These are phyloP conservation scores for Diaporthe sp. DNA, from an alignment of 2,329 filamentous ascomycete genomes.

Conservation along the genomic window DNA sequence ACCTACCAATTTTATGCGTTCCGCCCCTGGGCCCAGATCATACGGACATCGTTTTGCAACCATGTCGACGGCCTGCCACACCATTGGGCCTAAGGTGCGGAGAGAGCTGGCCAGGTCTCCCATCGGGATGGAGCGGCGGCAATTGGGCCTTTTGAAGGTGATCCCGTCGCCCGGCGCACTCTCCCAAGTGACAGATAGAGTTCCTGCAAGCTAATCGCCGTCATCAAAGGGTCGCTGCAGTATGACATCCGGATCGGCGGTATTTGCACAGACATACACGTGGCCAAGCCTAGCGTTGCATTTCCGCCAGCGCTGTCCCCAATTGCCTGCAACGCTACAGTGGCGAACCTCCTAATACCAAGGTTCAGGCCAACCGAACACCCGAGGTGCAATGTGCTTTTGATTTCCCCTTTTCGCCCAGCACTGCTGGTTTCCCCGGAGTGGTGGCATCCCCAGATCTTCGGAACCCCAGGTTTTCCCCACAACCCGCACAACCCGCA, in stretches of 20 bases:
- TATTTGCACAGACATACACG: conserved; percentile 3
- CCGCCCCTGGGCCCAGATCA: conserved; percentile 9
- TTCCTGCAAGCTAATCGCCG: not conserved
- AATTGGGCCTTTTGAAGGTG: not conserved
- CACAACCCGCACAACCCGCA: conserved; percentile 23
- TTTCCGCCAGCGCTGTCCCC: not conserved
- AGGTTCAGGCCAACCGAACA: not conserved
- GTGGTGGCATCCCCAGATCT: not conserved
- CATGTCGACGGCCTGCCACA: conserved; percentile 14
- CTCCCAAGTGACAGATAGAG: not conserved
- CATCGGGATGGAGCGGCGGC: conserved; percentile 14
- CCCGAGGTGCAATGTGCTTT: not conserved
- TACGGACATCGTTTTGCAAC: conserved; percentile 1
- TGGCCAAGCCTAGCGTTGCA: not conserved
- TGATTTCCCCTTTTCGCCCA: not conserved
- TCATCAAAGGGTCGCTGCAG: not conserved
- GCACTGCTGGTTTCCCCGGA: not conserved
- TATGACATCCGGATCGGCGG: not conserved
- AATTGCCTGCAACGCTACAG: not conserved
- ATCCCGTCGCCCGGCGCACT: not conserved
- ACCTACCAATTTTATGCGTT: not conserved
- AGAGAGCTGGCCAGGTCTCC: not conserved
- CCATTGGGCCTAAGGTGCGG: conserved; percentile 17
- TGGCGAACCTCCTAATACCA: not conserved
- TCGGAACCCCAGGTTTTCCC: conserved; percentile 24